Evolutionary conservation across 2,329 filamentous ascomycete genomes (phyloP), one percentile per base, ranked within the genome.

Genomic region (Exophiala sp.): DNA sequence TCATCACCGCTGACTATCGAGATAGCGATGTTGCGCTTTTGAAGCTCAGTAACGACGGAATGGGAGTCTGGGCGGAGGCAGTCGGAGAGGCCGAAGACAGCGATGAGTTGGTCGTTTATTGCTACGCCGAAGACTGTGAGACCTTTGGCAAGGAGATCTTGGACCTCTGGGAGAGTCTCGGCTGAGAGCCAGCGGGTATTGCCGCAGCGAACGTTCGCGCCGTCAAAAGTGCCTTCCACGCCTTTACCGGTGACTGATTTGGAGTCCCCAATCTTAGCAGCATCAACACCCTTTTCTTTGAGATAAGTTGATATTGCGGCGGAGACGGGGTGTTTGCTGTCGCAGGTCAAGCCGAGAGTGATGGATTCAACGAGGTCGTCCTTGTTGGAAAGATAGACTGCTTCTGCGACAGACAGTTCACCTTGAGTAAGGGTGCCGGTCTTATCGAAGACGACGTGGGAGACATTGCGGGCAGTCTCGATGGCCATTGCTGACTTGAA

Each of bases 401-500:
- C 60, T 4, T 57, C 53, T 0, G 66, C 60, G 6, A 75, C 72
- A 0, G 60, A 52, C 2, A 77, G 64, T n/a, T 74, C 71, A 0
- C 81, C 83, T 21, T 71, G 64, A 0, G 86, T 90, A 6, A 91
- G 64, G 0, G 86, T 91, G 0, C 86, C 86, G 0, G 87, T 91
- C 66, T 91, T 91, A 70, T 91, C 86, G 57, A 91, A 85, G 0
- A 91, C 75, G 1, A 89, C 77, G 58, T 89, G 80, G 0, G 79
- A 75, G 0, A 78, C 69, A 51, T 78, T 82, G 46, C 76, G 69
- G 0, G 79, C 81, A 1, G 76, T 66, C 62, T 89, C 85, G 16
- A 87, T 79, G 1, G 74, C 75, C 35, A 80, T 72, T 0, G 81
- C 78, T 1, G 80, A 76, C 60, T 86, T 86, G 68, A 90, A 82